These are phyloP conservation scores for Centella asiatica DNA, from an alignment of 129 eudicot genomes.

Conservation along the genomic window DNA sequence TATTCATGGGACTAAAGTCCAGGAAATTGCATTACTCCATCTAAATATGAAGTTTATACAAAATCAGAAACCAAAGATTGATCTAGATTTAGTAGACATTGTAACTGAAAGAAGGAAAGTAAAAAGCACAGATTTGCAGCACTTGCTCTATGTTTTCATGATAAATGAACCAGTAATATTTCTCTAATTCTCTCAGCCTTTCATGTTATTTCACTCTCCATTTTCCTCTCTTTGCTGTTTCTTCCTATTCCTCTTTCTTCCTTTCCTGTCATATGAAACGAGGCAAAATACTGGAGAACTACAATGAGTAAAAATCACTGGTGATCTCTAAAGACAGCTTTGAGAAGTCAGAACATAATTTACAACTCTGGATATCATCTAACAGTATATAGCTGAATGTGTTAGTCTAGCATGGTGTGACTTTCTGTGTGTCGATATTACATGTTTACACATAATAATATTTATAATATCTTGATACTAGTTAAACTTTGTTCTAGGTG, in stretches of 20 bases:
- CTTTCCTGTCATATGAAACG: background rate
- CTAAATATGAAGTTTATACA: too few species aligned
- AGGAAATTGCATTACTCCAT: too few species aligned
- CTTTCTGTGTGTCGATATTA: background rate
- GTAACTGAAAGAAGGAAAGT: background rate
- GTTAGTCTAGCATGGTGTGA: too few species aligned
- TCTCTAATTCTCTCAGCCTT: background rate
- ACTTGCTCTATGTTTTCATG: too few species aligned
- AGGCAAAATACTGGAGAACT: background rate
- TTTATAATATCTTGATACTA: background rate
- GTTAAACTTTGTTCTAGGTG: conserved; percentile 23
- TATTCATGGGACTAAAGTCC: too few species aligned
- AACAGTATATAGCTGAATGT: too few species aligned
- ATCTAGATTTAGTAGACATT: too few species aligned
- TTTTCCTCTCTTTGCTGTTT: background rate
- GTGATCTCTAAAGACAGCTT: background rate
- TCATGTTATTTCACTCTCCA: background rate
- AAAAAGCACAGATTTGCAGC: too few species aligned
- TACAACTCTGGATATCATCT: too few species aligned
- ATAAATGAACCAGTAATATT: too few species aligned
- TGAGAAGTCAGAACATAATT: background rate
- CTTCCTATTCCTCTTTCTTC: background rate
- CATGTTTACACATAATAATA: background rate
- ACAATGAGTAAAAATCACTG: too few species aligned
- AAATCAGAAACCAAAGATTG: too few species aligned